A percentile compares a stretch with the other conserved stretches of the same genome.
These are phyloP conservation scores for Globisporangium nunn DNA, from an alignment of 352 stramenopile genomes.

Conservation along the genomic window DNA sequence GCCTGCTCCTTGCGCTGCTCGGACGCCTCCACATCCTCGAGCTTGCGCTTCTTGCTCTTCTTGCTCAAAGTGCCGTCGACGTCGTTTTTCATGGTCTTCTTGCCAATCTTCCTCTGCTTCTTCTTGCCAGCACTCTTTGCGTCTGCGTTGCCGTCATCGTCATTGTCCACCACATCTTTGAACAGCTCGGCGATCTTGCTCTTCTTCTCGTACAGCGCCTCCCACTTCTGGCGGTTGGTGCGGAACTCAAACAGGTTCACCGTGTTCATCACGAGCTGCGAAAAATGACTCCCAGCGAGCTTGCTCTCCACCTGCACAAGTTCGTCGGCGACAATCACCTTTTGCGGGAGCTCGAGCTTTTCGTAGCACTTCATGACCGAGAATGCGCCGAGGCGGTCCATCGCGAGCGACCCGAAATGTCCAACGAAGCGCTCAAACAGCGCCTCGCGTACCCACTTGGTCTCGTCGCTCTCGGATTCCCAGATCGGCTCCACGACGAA, in stretches of 20 bases:
- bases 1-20: slow-evolving; percentile 24
- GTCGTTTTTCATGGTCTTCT: slow-evolving; percentile 3
- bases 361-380: slow-evolving; percentile 84
- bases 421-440: slow-evolving; percentile 67
- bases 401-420: slow-evolving; percentile 57
- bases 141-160: slow-evolving; percentile 12
- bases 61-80: no score
- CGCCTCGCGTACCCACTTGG: slow-evolving; percentile 50
- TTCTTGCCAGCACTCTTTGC: slow-evolving; percentile 2
- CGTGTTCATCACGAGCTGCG: slow-evolving; percentile 75
- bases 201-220: slow-evolving; percentile 68
- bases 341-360: slow-evolving; percentile 43
- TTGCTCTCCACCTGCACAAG: slow-evolving; percentile 63
- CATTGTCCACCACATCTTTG: slow-evolving; percentile 52
- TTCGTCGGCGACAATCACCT: slow-evolving; percentile 65
- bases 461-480: slow-evolving; percentile 49
- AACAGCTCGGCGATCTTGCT: slow-evolving; percentile 76
- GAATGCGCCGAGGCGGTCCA: slow-evolving; percentile 72
- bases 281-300: slow-evolving; percentile 72
- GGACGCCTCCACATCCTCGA: slow-evolving; percentile 12
- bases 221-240: slow-evolving; percentile 73
- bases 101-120: slow-evolving; percentile 5
- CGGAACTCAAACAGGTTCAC: slow-evolving; percentile 78
- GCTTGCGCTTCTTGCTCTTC: slow-evolving; percentile 37
- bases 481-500: slow-evolving; percentile 76